Evolutionary conservation across 768 basidiomycete genomes (phyloP).

Genomic region (Mycena maculata): DNA sequence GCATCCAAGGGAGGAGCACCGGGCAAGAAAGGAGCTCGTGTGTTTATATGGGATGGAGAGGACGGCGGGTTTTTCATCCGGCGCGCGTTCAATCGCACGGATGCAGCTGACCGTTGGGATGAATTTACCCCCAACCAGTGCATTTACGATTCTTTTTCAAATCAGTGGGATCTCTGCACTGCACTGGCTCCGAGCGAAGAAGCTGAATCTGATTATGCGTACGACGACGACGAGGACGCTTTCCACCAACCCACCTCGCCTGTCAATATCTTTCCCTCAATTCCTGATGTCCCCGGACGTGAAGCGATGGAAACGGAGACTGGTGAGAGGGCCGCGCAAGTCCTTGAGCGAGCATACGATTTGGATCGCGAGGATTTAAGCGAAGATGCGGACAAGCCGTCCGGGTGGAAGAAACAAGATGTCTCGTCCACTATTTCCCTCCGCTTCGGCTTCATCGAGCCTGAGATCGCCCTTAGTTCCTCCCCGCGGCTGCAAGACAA

Average conservation of each 20-base stretch:
- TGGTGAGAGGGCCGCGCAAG: slow-evolving; percentile 19
- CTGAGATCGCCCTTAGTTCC: neutral
- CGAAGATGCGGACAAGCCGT: slow-evolving; percentile 12
- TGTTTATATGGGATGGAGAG: slow-evolving; percentile 32
- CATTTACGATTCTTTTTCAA: slow-evolving; percentile 22
- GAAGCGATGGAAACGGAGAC: slow-evolving; percentile 20
- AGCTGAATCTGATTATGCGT: neutral
- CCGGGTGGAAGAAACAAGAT: slow-evolving; percentile 14
- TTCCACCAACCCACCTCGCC: slow-evolving; percentile 14
- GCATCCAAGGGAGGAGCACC: slow-evolving; percentile 20
- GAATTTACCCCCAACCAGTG: slow-evolving; percentile 28
- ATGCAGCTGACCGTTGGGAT: slow-evolving; percentile 25
- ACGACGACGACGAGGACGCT: slow-evolving; percentile 13
- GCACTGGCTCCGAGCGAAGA: slow-evolving; percentile 23
- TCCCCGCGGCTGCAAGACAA: neutral
- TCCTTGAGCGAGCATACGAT: slow-evolving; percentile 21
- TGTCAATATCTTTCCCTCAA: slow-evolving; percentile 11
- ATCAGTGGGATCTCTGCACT: slow-evolving; percentile 33
- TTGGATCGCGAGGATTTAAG: slow-evolving; percentile 4
- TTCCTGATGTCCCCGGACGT: slow-evolving; percentile 28
- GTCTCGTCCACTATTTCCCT: neutral
- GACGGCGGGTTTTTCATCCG: slow-evolving; percentile 29
- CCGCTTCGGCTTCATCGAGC: slow-evolving; percentile 20
- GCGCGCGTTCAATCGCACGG: slow-evolving; percentile 13
- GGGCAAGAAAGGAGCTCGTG: slow-evolving; percentile 25